These are phyloP conservation scores for Geotrichum ghanense DNA, from an alignment of 805 yeast species.

Conservation along the genomic window DNA sequence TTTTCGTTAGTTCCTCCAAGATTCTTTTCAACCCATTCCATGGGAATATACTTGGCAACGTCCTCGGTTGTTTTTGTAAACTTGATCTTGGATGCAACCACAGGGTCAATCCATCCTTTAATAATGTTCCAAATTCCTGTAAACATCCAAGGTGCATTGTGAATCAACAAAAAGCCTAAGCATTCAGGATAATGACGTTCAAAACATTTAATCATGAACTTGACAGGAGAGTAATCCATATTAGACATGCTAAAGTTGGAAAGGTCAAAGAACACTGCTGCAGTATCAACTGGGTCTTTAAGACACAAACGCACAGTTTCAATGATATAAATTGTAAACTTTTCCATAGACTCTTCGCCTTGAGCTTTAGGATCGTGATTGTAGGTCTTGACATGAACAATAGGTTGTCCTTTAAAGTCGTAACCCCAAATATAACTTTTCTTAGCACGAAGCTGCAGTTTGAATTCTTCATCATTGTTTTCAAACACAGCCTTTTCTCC, in stretches of 20 bases:
- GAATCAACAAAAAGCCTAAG: slow-evolving; percentile 71
- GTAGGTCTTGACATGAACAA: slow-evolving; percentile 71
- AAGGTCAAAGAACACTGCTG: slow-evolving; percentile 77
- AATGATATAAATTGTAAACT: slow-evolving; percentile 62
- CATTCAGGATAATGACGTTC: slow-evolving; percentile 97
- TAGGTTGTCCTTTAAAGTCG: slow-evolving; percentile 66
- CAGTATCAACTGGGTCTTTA: slow-evolving; percentile 65
- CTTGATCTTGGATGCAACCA: slow-evolving; percentile 80
- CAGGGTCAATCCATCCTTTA: slow-evolving; percentile 93
- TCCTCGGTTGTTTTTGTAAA: slow-evolving; percentile 69
- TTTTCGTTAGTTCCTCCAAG: slow-evolving; percentile 64
- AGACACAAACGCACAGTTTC: slow-evolving; percentile 74
- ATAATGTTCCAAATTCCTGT: slow-evolving; percentile 89
- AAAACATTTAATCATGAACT: slow-evolving; percentile 76
- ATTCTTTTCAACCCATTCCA: slow-evolving; percentile 49
- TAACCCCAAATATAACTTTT: slow-evolving; percentile 67
- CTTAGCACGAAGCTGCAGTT: slow-evolving; percentile 45
- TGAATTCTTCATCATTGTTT: slow-evolving; percentile 33
- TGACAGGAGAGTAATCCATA: slow-evolving; percentile 88
- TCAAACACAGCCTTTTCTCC: slow-evolving; percentile 47
- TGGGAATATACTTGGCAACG: slow-evolving; percentile 48
- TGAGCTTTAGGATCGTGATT: slow-evolving; percentile 62
- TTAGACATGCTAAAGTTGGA: slow-evolving; percentile 78
- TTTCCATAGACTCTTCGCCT: slow-evolving; percentile 57
- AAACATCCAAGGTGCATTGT: slow-evolving; percentile 96